Percentiles rank a stretch among this genome's conserved stretches.
phyloP scores from a whole-genome alignment of 208 protist species.

The Leishmania martiniquensis region DNA sequence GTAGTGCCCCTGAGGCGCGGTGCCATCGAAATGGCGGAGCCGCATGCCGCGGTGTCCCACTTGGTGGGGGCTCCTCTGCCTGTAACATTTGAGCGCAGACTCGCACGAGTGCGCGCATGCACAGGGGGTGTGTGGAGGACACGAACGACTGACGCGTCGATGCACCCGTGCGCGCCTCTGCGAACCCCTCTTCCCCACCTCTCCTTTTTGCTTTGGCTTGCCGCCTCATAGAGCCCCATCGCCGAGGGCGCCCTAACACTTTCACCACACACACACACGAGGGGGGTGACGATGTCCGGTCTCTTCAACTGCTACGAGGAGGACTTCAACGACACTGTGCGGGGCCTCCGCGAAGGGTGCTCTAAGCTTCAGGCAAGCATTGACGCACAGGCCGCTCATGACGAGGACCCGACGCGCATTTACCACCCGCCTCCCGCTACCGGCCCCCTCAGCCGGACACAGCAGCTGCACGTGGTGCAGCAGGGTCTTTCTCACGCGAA shows the following conservation, averaged over 20 bases:
- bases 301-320: conserved; percentile 72
- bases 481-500: conserved; percentile 52
- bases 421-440: conserved; percentile 55
- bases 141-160: background rate
- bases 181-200: no score
- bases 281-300: conserved; percentile 35
- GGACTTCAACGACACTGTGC: conserved; percentile 58
- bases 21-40: background rate
- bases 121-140: background rate
- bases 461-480: conserved; percentile 47
- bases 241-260: background rate
- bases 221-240: no score
- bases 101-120: background rate
- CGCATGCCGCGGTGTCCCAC: background rate
- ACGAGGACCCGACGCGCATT: conserved; percentile 25
- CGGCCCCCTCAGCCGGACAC: conserved; percentile 49
- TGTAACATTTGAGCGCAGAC: background rate
- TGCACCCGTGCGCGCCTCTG: no score
- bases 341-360: conserved; percentile 31
- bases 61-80: background rate
- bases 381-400: conserved; percentile 28
- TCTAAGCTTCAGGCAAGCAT: conserved; percentile 36
- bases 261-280: background rate
- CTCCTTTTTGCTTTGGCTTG: no score
- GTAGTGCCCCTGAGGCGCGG: background rate